These are phyloP conservation scores for Sherardia arvensis DNA, from an alignment of 257 asterid species.

Conservation along the genomic window DNA sequence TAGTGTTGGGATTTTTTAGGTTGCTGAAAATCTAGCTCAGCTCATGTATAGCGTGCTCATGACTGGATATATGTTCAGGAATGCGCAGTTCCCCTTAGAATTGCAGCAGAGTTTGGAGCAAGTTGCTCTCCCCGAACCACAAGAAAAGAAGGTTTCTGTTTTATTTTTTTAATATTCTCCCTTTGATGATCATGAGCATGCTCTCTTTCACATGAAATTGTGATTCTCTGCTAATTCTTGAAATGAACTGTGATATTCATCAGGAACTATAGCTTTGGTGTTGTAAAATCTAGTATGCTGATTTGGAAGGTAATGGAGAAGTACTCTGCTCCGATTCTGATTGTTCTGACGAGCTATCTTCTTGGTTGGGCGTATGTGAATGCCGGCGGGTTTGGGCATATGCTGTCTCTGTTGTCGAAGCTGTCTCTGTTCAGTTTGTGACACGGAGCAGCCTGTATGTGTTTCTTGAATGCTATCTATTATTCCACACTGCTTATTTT, in stretches of 20 bases:
- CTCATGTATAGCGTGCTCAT: constrained; percentile 94
- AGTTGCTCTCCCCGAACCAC: constrained; percentile 92
- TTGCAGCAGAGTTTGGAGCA: constrained; percentile 95
- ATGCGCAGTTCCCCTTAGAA: constrained; percentile 82
- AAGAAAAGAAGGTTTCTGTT: constrained; percentile 43
- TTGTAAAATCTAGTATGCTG: too few relatives aligned
- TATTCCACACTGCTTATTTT: not conserved
- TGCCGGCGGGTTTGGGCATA: constrained; percentile 78
- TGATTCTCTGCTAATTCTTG: constrained; percentile 5
- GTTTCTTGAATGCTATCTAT: constrained; percentile 9
- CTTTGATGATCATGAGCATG: not conserved
- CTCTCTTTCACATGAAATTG: not conserved
- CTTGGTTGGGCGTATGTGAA: constrained; percentile 55
- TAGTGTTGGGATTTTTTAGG: too few relatives aligned
- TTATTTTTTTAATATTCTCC: not conserved
- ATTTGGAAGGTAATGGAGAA: too few relatives aligned
- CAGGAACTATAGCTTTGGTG: not conserved
- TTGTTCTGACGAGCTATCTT: constrained; percentile 42
- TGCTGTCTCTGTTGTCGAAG: constrained; percentile 59
- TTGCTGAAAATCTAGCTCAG: too few relatives aligned
- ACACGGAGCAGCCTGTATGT: constrained; percentile 89
- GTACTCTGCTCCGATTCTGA: constrained; percentile 72
- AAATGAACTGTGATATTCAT: not conserved
- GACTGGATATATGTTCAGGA: constrained; percentile 98
- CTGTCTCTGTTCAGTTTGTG: constrained; percentile 90